Percentiles rank a stretch among this genome's conserved stretches.
phyloP scores from a whole-genome alignment of 495 filamentous ascomycete species.

The Neurospora terricola region DNA sequence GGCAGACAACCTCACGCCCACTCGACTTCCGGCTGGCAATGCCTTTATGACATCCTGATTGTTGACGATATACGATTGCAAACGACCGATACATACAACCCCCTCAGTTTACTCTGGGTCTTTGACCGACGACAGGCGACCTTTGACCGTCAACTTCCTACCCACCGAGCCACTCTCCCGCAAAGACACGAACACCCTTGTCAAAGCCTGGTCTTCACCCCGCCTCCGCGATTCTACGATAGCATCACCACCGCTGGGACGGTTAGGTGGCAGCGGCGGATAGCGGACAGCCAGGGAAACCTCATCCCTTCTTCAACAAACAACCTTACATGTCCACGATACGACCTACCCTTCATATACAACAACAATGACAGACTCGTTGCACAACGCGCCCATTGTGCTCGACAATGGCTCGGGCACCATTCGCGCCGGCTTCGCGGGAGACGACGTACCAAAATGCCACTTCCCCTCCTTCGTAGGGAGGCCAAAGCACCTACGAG shows the following conservation, averaged over 20 bases:
- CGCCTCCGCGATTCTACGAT: not conserved
- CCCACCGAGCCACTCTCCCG: not conserved
- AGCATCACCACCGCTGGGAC: not conserved
- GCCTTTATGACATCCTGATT: not conserved
- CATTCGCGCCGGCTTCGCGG: constrained; percentile 93
- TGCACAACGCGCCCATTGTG: constrained; percentile 95
- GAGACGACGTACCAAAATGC: constrained; percentile 90
- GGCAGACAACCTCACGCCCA: not conserved
- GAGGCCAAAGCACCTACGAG: constrained; percentile 90
- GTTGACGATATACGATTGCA: not conserved
- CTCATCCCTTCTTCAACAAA: not conserved
- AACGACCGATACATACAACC: not conserved
- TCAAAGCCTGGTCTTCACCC: not conserved
- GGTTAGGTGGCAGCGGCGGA: not conserved
- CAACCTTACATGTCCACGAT: not conserved
- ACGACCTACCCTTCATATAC: not conserved
- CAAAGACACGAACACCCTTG: not conserved
- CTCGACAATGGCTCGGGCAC: constrained; percentile 98
- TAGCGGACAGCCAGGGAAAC: not conserved
- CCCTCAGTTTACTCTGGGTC: not conserved
- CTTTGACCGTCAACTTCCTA: not conserved
- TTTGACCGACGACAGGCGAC: not conserved
- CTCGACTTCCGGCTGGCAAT: not conserved
- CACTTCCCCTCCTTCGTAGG: constrained; percentile 98
- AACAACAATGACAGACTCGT: constrained; percentile 59